phyloP scores from a whole-genome alignment of 805 yeast species.

The Kazachstania viticola region DNA sequence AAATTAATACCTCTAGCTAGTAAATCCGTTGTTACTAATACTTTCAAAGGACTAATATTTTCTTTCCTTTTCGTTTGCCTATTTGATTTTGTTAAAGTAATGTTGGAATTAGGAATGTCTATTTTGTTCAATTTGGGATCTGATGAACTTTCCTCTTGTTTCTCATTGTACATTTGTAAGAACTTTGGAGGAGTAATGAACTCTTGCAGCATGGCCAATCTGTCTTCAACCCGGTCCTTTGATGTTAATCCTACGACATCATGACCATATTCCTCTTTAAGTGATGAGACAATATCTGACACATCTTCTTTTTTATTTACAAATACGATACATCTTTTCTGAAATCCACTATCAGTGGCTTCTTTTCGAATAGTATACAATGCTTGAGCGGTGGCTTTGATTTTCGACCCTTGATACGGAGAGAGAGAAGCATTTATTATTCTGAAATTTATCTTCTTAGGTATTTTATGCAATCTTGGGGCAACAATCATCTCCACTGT shows the following conservation, averaged over 20 bases:
- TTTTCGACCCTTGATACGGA: slow-evolving; percentile 78
- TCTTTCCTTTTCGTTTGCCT: not conserved
- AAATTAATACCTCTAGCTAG: slow-evolving; percentile 87
- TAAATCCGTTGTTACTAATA: slow-evolving; percentile 79
- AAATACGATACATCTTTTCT: slow-evolving; percentile 74
- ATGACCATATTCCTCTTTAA: slow-evolving; percentile 40
- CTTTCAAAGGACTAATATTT: slow-evolving; percentile 34
- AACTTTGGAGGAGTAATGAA: slow-evolving; percentile 53
- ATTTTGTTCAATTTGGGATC: too few relatives aligned
- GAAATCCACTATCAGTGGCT: slow-evolving; percentile 64
- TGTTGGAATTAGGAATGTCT: slow-evolving; percentile 28
- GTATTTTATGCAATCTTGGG: slow-evolving; percentile 77
- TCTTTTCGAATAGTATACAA: slow-evolving; percentile 76
- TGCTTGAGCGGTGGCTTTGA: slow-evolving; percentile 79
- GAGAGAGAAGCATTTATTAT: slow-evolving; percentile 63
- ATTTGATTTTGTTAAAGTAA: slow-evolving; percentile 6
- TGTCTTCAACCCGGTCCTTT: slow-evolving; percentile 46
- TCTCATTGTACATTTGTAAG: slow-evolving; percentile 16
- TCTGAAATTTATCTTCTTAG: slow-evolving; percentile 58
- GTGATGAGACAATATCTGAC: slow-evolving; percentile 40
- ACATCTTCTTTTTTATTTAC: slow-evolving; percentile 67
- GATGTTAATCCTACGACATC: slow-evolving; percentile 61
- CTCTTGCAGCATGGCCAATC: slow-evolving; percentile 43
- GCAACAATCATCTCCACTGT: slow-evolving; percentile 56
- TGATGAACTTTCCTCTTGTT: not conserved